Base-by-base conservation (phyloP, 1,284 basidiomycete genomes). In the Boletus sp. region DNA sequence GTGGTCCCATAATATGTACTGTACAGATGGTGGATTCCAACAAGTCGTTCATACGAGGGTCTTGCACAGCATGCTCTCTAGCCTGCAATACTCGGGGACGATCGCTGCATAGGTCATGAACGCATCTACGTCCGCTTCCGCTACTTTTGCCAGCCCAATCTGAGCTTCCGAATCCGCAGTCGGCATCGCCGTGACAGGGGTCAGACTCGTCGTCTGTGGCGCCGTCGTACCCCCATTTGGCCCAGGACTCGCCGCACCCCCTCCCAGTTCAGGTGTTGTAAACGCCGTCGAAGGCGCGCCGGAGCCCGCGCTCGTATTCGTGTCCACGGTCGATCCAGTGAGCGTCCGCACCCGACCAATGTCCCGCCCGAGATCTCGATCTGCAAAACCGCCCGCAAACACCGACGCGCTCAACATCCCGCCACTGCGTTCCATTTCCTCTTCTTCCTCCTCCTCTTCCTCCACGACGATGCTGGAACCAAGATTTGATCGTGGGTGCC, bases 91-190 rank as follows among this genome's bases (percentile, higher is more conserved):
- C 68, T 91, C 88, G 13, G 87, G 84, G n/a, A 90, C 84, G 60
- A 90, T 84, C 29, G 84, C 78, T 10, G 88, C 87, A 64, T 91
- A 91, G 1, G 82, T 78, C 78, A 88, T 78, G 69, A 88, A 91
- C 51, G 88, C 81, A 65, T 90, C 88, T 46, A 81, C 69, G 61
- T 91, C 88, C 17, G 86, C 78, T 53, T 91, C 88, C 0, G 88
- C 87, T 7, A 91, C 84, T 66, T 88, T 89, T 35, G 78, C 82
- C 38, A 89, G 67, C 8, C 88, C 88, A 33, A 86, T 70, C 66
- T 88, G 84, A 22, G 78, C 72, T 67, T 89, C 87, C 7, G 72
- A 70, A 54, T 89, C 86, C 3, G 74, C 72, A 2, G 87, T 88
- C 26, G 80, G 75, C 46, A 89, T 69, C 22, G 85, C 81, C 5